Evolutionary conservation across 306 rosid genomes (phyloP).

Genomic region (Cercis canadensis): DNA sequence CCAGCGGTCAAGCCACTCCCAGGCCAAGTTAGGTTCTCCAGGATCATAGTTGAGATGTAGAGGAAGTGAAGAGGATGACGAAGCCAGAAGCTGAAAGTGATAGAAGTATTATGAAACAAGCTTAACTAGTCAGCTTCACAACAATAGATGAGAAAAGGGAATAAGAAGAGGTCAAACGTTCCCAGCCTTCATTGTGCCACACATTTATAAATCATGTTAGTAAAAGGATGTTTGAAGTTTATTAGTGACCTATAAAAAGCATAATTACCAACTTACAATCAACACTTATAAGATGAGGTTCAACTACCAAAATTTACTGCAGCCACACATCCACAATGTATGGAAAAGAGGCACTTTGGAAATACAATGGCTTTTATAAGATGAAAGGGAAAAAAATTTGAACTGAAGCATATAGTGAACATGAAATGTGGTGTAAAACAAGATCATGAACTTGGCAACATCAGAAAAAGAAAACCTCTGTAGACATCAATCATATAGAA

Average conservation of each 20-base stretch:
- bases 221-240: not conserved
- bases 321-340: constrained; percentile 15
- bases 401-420: constrained; percentile 13
- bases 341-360: constrained; percentile 2
- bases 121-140: constrained; percentile 13
- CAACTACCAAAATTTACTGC: constrained; percentile 8
- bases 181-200: constrained; percentile 13
- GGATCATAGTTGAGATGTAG: constrained; percentile 43
- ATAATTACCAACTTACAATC: not conserved
- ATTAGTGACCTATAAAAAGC: not conserved
- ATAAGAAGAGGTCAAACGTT: not conserved
- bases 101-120: constrained; percentile 6
- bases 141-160: constrained; percentile 4
- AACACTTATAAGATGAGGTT: constrained; percentile 3
- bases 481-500: constrained; percentile 10
- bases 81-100: constrained; percentile 60
- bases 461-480: constrained; percentile 18
- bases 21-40: constrained; percentile 44
- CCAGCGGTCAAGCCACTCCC: constrained; percentile 65
- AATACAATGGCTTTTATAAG: not conserved
- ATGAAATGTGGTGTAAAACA: constrained; percentile 14
- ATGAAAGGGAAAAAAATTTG: constrained; percentile 22
- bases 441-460: not conserved
- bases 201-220: constrained; percentile 20
- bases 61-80: constrained; percentile 45